phyloP scores from a whole-genome alignment of 2,329 filamentous ascomycete genomes.

The Calonectria pteridis region DNA sequence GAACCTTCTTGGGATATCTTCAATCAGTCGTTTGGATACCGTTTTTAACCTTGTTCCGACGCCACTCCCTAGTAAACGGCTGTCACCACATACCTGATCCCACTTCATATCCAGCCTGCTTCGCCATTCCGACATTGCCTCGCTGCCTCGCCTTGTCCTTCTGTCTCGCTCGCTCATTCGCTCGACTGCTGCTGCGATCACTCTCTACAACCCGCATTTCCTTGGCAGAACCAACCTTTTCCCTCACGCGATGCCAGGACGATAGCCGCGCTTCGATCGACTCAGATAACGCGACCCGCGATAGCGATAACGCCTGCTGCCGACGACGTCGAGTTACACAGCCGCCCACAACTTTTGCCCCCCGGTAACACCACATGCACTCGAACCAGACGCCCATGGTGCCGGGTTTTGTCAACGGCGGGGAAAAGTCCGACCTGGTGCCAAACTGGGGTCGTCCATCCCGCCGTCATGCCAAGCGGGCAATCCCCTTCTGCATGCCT shows the following conservation, averaged over 20 bases:
- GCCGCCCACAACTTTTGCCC: neutral
- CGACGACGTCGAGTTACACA: conserved; percentile 2
- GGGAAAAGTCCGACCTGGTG: conserved; percentile 22
- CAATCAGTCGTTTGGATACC: conserved; percentile 1
- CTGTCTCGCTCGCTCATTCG: neutral
- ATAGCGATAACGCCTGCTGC: conserved; percentile 9
- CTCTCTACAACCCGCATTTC: neutral
- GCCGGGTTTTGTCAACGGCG: conserved; percentile 13
- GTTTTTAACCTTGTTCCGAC: neutral
- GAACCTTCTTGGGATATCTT: neutral
- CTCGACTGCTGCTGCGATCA: neutral
- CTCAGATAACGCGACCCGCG: neutral
- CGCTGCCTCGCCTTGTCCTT: neutral
- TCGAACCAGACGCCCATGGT: neutral
- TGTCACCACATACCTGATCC: neutral
- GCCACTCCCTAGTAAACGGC: neutral
- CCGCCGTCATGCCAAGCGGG: conserved; percentile 18
- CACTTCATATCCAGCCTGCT: neutral
- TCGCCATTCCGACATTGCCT: conserved; percentile 1
- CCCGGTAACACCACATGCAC: neutral
- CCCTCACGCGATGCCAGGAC: neutral
- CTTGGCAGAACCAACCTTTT: neutral
- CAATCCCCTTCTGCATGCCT: conserved; percentile 18
- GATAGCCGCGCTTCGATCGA: conserved; percentile 1
- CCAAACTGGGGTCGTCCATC: conserved; percentile 22